phyloP scores from a whole-genome alignment of 2,329 filamentous ascomycete genomes.

The Lachnellula occidentalis region DNA sequence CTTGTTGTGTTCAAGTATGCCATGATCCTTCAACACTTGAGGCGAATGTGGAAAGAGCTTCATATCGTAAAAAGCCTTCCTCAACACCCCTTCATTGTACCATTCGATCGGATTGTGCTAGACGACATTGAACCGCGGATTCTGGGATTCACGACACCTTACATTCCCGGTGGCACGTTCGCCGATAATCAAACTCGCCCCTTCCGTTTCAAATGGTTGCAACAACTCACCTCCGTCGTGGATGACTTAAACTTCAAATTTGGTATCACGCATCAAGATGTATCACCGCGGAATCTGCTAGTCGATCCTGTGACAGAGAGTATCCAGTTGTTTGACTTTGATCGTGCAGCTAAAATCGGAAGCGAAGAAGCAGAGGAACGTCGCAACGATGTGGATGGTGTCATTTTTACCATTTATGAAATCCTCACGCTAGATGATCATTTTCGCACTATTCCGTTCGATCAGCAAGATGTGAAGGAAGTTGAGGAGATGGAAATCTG shows the following conservation, averaged over 20 bases:
- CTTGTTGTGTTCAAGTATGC: too few relatives aligned
- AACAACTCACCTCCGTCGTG: conserved; percentile 33
- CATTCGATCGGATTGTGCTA: conserved; percentile 32
- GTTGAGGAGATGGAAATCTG: background rate
- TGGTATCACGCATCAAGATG: conserved; percentile 36
- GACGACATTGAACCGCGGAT: conserved; percentile 30
- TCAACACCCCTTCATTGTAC: conserved; percentile 33
- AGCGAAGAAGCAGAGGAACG: conserved; percentile 4
- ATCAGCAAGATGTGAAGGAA: background rate
- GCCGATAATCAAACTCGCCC: conserved; percentile 23
- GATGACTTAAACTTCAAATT: conserved; percentile 35
- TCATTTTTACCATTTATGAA: conserved; percentile 15
- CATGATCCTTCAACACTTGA: too few relatives aligned
- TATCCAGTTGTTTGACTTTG: conserved; percentile 35
- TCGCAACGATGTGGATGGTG: conserved; percentile 24
- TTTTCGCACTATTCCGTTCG: too few relatives aligned
- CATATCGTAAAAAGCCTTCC: conserved; percentile 33
- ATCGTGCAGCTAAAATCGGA: conserved; percentile 3
- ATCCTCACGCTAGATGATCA: conserved; percentile 6
- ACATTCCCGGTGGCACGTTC: conserved; percentile 31
- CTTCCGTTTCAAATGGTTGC: conserved; percentile 34
- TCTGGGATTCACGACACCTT: conserved; percentile 35
- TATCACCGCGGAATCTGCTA: conserved; percentile 35
- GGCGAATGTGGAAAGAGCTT: conserved; percentile 32
- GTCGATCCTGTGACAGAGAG: conserved; percentile 31